Percentiles rank a stretch among this genome's conserved stretches.
Conservation (phyloP, 1,284 basidiomycete species). For the Uromyces viciae-fabae region DNA sequence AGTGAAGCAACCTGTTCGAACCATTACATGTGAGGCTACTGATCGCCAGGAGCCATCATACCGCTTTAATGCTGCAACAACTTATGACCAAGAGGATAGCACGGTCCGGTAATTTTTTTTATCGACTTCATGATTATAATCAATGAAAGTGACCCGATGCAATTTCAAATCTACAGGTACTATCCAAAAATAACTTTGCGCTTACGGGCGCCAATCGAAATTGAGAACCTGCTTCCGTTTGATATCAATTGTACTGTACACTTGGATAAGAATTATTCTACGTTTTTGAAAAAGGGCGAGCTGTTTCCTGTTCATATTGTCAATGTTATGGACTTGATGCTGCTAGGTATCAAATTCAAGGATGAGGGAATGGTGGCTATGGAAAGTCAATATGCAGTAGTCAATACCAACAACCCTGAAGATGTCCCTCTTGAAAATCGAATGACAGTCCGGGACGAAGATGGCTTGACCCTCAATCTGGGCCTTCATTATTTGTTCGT, state of each 20-base stretch:
- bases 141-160: too few relatives aligned
- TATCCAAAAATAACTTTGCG: conserved; percentile 41
- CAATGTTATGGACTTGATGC: conserved; percentile 83
- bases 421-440: conserved; percentile 43
- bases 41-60: conserved; percentile 83
- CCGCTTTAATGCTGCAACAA: conserved; percentile 72
- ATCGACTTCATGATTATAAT: not conserved
- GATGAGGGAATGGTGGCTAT: conserved; percentile 73
- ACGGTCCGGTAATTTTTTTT: conserved; percentile 14
- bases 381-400: conserved; percentile 40
- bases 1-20: conserved; percentile 70
- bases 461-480: conserved; percentile 32
- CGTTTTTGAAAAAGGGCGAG: conserved; percentile 87
- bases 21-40: conserved; percentile 78
- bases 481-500: conserved; percentile 38
- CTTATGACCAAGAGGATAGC: conserved; percentile 38
- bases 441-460: conserved; percentile 32
- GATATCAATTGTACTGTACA: conserved; percentile 65
- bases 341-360: conserved; percentile 86
- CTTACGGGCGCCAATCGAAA: conserved; percentile 59
- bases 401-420: conserved; percentile 45
- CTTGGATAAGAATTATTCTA: conserved; percentile 59
- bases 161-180: conserved; percentile 30
- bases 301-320: conserved; percentile 96
- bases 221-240: conserved; percentile 94